phyloP scores from a whole-genome alignment of 2,329 filamentous ascomycete species.

The Amphichorda felina region DNA sequence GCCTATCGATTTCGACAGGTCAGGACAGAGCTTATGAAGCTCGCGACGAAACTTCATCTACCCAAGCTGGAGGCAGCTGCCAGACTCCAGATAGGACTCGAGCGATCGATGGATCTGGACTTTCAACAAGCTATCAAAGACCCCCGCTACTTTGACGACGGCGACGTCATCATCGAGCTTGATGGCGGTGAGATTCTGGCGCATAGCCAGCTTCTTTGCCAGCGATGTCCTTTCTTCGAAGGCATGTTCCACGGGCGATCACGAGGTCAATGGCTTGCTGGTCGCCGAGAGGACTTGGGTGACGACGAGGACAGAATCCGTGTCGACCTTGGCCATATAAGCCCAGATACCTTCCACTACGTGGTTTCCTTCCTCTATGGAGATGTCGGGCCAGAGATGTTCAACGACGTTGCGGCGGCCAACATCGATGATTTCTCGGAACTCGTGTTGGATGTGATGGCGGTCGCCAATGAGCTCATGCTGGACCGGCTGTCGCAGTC shows the following conservation, averaged over 20 bases:
- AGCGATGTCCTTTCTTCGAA: slow-evolving; percentile 84
- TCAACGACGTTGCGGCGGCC: slow-evolving; percentile 60
- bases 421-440: slow-evolving; percentile 72
- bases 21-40: slow-evolving; percentile 74
- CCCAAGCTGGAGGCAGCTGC: slow-evolving; percentile 63
- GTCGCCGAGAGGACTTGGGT: slow-evolving; percentile 39
- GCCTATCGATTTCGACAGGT: slow-evolving; percentile 69
- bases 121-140: slow-evolving; percentile 60
- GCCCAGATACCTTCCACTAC: slow-evolving; percentile 59
- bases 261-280: slow-evolving; percentile 70
- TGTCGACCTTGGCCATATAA: slow-evolving; percentile 76
- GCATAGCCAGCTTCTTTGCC: slow-evolving; percentile 70
- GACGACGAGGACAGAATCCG: slow-evolving; percentile 33
- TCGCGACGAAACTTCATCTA: slow-evolving; percentile 63
- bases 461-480: slow-evolving; percentile 89
- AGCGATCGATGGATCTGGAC: slow-evolving; percentile 54
- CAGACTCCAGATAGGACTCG: slow-evolving; percentile 58
- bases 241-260: slow-evolving; percentile 84
- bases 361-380: slow-evolving; percentile 76
- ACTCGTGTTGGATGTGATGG: slow-evolving; percentile 81
- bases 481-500: slow-evolving; percentile 80
- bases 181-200: slow-evolving; percentile 59
- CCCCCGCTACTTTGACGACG: slow-evolving; percentile 60
- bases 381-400: slow-evolving; percentile 69
- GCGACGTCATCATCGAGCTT: slow-evolving; percentile 69